Percentiles rank a stretch among this genome's conserved stretches.
Conservation (phyloP, 2,329 filamentous ascomycete species). For the Fusarium longipes region DNA sequence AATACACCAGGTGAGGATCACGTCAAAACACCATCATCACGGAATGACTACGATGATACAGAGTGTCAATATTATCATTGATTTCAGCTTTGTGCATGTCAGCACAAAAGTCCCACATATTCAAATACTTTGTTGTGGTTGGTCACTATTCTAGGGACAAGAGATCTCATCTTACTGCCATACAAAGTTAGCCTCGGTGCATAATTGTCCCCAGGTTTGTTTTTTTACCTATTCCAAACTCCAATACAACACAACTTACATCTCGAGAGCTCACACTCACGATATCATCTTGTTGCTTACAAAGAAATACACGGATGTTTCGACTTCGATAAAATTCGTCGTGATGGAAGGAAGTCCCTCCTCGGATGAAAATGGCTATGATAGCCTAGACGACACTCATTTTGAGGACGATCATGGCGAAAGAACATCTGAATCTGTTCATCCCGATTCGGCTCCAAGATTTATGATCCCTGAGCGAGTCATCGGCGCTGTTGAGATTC, state of each 20-base stretch:
- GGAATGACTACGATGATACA: conserved; percentile 7
- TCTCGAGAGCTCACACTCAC: not conserved
- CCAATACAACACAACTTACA: conserved; percentile 18
- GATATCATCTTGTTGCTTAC: not conserved
- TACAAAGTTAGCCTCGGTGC: conserved; percentile 17
- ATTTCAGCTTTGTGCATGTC: not conserved
- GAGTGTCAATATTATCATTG: not conserved
- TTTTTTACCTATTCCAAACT: conserved; percentile 12
- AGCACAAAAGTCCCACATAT: not conserved
- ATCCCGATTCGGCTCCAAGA: conserved; percentile 47
- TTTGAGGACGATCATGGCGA: conserved; percentile 16
- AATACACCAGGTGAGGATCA: conserved; percentile 24
- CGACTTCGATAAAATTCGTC: not conserved
- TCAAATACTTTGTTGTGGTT: not conserved
- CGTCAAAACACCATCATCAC: conserved; percentile 37
- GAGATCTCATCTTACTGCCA: not conserved
- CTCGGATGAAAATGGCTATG: conserved; percentile 40
- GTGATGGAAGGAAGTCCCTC: conserved; percentile 18
- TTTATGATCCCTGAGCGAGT: conserved; percentile 51
- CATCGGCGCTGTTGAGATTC: conserved; percentile 57
- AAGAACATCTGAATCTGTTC: not conserved
- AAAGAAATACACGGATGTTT: not conserved
- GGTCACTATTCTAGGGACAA: not conserved
- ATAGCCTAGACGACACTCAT: conserved; percentile 34
- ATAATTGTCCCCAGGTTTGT: conserved; percentile 1